These are phyloP conservation scores for Capsaspora owczarzaki DNA, from an alignment of 78 protist genomes.

Conservation along the genomic window DNA sequence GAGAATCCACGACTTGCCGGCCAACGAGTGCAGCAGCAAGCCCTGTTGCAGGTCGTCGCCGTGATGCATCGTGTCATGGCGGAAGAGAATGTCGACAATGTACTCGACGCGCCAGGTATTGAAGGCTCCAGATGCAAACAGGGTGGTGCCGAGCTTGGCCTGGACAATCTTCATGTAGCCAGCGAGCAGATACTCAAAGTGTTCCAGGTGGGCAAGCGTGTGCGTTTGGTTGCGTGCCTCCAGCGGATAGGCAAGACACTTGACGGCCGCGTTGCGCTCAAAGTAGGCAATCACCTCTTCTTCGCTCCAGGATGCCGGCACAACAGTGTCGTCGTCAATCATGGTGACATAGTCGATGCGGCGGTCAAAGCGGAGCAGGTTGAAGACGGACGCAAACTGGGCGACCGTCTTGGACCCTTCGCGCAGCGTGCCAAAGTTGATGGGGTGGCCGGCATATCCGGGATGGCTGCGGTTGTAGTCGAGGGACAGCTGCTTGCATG, in stretches of 20 bases:
- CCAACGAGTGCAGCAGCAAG: not conserved
- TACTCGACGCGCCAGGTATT: not conserved
- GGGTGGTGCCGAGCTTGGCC: not conserved
- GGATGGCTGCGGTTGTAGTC: slow-evolving; percentile 2
- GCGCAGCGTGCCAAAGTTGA: not conserved
- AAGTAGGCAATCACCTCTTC: not conserved
- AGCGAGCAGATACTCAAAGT: too few species aligned
- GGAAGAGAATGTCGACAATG: slow-evolving; percentile 10
- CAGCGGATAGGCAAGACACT: not conserved
- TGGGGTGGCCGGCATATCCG: not conserved
- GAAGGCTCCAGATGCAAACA: slow-evolving; percentile 12
- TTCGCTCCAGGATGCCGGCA: slow-evolving; percentile 3
- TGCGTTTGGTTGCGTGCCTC: not conserved
- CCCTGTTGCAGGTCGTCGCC: not conserved
- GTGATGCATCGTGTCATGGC: slow-evolving; percentile 17
- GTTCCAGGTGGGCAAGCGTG: too few species aligned
- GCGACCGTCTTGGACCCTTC: slow-evolving; percentile 17
- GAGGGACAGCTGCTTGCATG: too few species aligned
- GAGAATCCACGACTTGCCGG: not conserved
- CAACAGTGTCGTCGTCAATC: slow-evolving; percentile 11
- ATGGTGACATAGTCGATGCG: slow-evolving; percentile 3
- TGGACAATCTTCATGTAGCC: not conserved
- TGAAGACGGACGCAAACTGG: slow-evolving; percentile 4
- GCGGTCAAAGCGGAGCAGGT: not conserved
- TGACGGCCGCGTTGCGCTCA: not conserved